Percentiles rank a stretch among this genome's conserved stretches.
Conservation (phyloP, 139 green algal genomes). For the Asterochloris erici region DNA sequence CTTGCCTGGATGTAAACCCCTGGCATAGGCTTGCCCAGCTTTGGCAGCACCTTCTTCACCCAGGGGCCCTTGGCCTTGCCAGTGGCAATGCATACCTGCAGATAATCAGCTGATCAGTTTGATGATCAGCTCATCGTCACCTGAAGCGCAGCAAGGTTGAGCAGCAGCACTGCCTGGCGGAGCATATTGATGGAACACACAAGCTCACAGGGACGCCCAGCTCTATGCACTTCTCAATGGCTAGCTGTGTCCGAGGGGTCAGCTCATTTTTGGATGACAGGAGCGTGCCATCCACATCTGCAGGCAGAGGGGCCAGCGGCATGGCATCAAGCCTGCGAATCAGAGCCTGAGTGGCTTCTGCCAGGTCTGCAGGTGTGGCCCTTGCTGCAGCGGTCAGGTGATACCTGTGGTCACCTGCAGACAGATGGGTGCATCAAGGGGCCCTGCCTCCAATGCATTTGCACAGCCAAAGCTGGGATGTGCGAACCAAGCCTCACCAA, state of each 20-base stretch:
- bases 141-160: background rate
- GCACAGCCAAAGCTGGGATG: too few relatives aligned
- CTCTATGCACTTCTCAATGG: constrained; percentile 30
- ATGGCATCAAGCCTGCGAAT: too few relatives aligned
- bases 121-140: background rate
- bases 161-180: too few relatives aligned
- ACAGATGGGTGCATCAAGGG: too few relatives aligned
- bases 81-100: constrained; percentile 69
- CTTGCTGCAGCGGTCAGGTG: too few relatives aligned
- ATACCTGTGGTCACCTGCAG: too few relatives aligned
- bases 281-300: constrained; percentile 81
- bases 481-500: background rate
- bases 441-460: too few relatives aligned
- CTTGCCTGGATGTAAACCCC: constrained; percentile 13
- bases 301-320: background rate
- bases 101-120: background rate
- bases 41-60: constrained; percentile 35
- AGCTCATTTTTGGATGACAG: constrained; percentile 65
- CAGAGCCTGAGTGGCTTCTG: too few relatives aligned
- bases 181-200: background rate
- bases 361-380: too few relatives aligned
- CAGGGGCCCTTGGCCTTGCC: constrained; percentile 74
- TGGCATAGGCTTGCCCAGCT: constrained; percentile 25
- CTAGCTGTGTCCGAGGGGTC: constrained; percentile 35
- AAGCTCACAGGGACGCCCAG: constrained; percentile 28